Evolutionary conservation across 805 yeast genomes (phyloP), one percentile per base, ranked within the genome.

Genomic region (Candida ortonii): DNA sequence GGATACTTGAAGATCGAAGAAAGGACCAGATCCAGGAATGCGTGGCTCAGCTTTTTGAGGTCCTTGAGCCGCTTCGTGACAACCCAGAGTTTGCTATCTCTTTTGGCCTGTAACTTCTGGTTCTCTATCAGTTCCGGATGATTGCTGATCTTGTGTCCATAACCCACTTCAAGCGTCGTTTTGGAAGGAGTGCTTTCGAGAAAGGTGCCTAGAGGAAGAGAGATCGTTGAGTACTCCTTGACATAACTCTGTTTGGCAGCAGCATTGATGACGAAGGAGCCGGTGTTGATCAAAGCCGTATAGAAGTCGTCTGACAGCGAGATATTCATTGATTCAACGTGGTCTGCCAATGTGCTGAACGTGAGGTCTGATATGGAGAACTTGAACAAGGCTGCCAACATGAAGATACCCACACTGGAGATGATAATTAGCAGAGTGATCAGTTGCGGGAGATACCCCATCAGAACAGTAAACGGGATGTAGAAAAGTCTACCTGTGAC

Each of bases 381-480:
- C 62, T 79, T 77, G n/a, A 76, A 68, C 5, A 80, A 29, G 1
- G 77, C 67, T 0, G 95, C 89, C 27, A 78, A 41, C 0, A 63
- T 47, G 48, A 80, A 82, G 4, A 83, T 73, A 0, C 55, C 29
- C 0, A 68, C 49, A 39, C 93, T 81, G 11, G 80, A 47, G 1
- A 60, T 10, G 5, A 78, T 72, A 12, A 82, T 68, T 4, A 51
- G 38, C 4, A 77, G 43, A 1, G 80, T 73, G 23, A 78, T 54
- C 13, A 83, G 53, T 49, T 84, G 89, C 1, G 95, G 94, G 10
- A 76, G 55, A 43, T 78, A 76, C 2, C 87, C 81, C 39, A 77
- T 52, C 10, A 75, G 56, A 17, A 80, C 71, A 4, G 73, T 67
- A 6, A 68, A 53, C 11, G 88, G 90, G 47, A 81, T 68, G 26